These are phyloP conservation scores for Verticillium klebahnii DNA, from an alignment of 2,329 filamentous ascomycete genomes.

Conservation along the genomic window DNA sequence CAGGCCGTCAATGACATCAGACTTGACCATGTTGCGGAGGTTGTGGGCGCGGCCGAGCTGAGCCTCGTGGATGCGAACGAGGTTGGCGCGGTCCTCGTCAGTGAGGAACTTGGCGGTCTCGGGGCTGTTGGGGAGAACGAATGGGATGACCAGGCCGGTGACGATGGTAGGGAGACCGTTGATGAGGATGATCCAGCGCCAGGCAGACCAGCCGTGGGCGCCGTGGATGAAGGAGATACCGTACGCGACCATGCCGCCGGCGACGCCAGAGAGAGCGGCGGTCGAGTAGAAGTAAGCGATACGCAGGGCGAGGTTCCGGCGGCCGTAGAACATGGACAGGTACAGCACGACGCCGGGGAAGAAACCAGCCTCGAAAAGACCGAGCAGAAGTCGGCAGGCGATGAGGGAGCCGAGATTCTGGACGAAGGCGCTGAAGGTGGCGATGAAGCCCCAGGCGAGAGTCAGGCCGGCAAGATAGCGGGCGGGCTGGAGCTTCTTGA, in stretches of 20 bases:
- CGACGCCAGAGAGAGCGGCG: conserved; percentile 58
- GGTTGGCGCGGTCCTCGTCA: conserved; percentile 40
- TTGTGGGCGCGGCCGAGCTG: conserved; percentile 30
- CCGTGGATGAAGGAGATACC: conserved; percentile 61
- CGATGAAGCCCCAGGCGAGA: conserved; percentile 46
- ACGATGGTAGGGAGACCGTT: conserved; percentile 52
- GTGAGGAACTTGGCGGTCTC: conserved; percentile 46
- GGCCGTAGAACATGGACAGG: conserved; percentile 61
- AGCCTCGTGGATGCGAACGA: conserved; percentile 42
- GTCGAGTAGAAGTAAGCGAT: conserved; percentile 59
- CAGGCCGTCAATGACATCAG: conserved; percentile 49
- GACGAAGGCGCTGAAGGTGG: conserved; percentile 52
- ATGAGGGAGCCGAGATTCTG: conserved; percentile 51
- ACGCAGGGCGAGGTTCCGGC: conserved; percentile 54
- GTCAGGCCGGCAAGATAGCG: conserved; percentile 33
- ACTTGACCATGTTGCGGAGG: conserved; percentile 29
- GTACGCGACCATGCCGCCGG: conserved; percentile 60
- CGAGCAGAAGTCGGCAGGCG: conserved; percentile 52
- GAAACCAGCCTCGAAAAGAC: conserved; percentile 54
- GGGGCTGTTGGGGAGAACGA: conserved; percentile 54
- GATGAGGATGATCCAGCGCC: conserved; percentile 63
- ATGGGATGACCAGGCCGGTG: conserved; percentile 49
- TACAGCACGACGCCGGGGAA: conserved; percentile 57
- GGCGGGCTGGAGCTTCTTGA: conserved; percentile 32
- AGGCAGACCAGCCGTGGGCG: conserved; percentile 50